Conservation (phyloP, 169 alveolate species). For the Eimeria falciformis region DNA sequence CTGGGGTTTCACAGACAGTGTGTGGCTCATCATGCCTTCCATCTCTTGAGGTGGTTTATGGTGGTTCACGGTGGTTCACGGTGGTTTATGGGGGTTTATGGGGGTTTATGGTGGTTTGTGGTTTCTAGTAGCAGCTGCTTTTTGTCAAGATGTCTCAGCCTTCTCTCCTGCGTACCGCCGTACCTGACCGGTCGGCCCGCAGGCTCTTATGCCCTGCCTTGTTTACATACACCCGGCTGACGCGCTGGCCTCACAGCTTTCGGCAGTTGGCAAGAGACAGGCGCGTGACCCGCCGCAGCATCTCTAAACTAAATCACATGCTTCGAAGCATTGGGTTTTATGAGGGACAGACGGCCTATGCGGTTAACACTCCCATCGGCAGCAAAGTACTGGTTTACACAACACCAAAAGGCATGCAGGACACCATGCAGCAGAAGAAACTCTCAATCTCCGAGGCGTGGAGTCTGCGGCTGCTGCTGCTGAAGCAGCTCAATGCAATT, state of each 20-base stretch:
- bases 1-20: too few relatives aligned
- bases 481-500: neutral
- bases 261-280: conserved; percentile 40
- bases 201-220: conserved; percentile 37
- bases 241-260: conserved; percentile 32
- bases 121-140: neutral
- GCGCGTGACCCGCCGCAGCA: neutral
- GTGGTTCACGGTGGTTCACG: too few relatives aligned
- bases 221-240: conserved; percentile 20
- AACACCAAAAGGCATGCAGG: neutral
- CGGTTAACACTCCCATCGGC: neutral
- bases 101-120: neutral
- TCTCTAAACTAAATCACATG: neutral
- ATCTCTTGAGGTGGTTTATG: too few relatives aligned
- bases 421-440: neutral
- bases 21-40: neutral
- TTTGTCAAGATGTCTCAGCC: neutral
- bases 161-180: neutral
- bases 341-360: neutral
- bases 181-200: conserved; percentile 24
- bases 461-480: neutral
- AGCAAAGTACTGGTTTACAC: neutral
- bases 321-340: neutral
- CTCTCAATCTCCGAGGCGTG: neutral
- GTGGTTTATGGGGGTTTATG: neutral